Base-by-base conservation (phyloP, 2,329 filamentous ascomycete genomes). In the Orbilia blumenaviensis region DNA sequence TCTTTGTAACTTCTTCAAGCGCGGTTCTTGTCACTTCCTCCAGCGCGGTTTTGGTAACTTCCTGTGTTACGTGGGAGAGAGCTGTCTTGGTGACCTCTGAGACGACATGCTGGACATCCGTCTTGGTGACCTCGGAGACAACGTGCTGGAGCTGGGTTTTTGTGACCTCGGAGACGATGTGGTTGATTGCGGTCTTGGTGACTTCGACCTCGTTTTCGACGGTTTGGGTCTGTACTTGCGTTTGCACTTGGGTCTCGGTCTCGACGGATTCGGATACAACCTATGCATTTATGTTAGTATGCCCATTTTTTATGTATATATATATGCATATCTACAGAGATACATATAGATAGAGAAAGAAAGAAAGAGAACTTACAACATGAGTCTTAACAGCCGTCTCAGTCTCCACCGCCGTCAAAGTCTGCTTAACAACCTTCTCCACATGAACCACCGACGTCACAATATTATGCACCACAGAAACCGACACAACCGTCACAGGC, bases 401-500 rank as follows among this genome's bases (percentile, higher is more conserved):
- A 7, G 68, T 66, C 32, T 72, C 58, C 25, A 66, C 60, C 32
- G 48, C 54, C 23, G 66, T 71, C 27, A 73, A 52, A 8, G 63
- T 75, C 46, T 75, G 29, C 36, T 62, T 67, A 34, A 75, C 56
- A 58, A 52, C 41, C 29, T 54, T 60, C 2, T 60, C 42, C 8
- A 75, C 54, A 14, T 66, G 52, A 18, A 64, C 48, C 38, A 69
- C 48, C n/a, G 64, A 69, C 8, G 64, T 69, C 14, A 76, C 32
- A 18, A 69, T 42, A 21, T 50, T 62, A 21, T 76, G 64, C 32
- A 76, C 29, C 10, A 76, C 72, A 12, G 62, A 46, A 5, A 67
- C 60, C 25, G 69, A 67, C 16, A 76, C 58, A 3, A 76, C 72
- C 3, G 72, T 76, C 16, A 69, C 66, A 10, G 64, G 72, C 58